Evolutionary conservation across 23 red algal genomes (phyloP).

Genomic region (Gracilariopsis chorda): DNA sequence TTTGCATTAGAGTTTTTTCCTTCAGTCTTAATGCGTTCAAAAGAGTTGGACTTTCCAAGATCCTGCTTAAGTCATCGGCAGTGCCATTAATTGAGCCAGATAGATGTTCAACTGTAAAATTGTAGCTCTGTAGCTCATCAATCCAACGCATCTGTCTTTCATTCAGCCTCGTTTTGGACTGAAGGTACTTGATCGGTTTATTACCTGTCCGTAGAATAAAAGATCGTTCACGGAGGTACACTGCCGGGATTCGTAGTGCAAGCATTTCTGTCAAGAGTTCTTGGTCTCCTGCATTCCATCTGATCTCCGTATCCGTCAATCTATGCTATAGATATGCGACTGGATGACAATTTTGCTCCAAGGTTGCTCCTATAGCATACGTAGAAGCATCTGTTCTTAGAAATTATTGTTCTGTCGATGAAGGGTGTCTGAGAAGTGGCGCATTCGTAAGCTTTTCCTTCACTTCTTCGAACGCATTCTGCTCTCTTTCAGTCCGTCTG

Average conservation of each 20-base stretch:
- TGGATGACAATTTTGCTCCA: not conserved
- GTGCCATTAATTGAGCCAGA: not conserved
- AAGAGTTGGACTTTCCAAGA: no score
- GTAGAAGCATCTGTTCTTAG: not conserved
- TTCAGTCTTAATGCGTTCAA: not conserved
- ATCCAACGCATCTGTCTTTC: no score
- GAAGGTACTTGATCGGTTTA: no score
- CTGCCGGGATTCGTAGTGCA: not conserved
- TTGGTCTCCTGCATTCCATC: no score
- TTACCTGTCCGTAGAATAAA: no score
- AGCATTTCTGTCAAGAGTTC: not conserved
- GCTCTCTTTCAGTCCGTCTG: not conserved
- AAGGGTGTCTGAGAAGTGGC: no score
- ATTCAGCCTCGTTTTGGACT: no score
- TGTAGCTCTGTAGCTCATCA: no score
- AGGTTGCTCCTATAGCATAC: not conserved
- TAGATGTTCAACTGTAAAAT: not conserved
- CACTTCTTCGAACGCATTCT: not conserved
- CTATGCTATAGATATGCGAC: not conserved
- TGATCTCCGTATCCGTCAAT: not conserved
- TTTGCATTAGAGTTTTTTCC: not conserved
- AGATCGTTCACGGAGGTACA: not conserved
- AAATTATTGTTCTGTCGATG: not conserved
- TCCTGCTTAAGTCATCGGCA: not conserved
- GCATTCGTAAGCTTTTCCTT: no score